Evolutionary conservation across 78 protist genomes (phyloP).

Genomic region (Pigoraptor vietnamica): DNA sequence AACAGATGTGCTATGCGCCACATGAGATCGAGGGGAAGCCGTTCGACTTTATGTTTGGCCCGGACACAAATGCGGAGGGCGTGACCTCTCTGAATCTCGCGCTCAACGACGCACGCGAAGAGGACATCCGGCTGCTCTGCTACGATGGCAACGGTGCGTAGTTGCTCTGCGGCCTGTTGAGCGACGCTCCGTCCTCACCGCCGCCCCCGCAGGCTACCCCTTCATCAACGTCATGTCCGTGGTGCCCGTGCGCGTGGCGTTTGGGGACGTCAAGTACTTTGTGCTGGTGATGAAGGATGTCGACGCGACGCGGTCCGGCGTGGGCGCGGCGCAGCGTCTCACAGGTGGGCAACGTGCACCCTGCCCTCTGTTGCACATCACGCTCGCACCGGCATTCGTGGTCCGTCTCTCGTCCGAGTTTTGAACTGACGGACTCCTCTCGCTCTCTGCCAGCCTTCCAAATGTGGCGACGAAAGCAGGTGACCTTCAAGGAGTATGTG

Average conservation of each 20-base stretch:
- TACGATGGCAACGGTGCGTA: background rate
- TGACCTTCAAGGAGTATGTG: too few species aligned
- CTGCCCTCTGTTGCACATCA: too few species aligned
- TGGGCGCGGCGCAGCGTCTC: background rate
- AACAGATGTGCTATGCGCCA: background rate
- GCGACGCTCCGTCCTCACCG: too few species aligned
- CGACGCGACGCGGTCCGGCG: background rate
- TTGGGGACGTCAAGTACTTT: background rate
- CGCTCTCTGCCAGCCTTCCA: background rate
- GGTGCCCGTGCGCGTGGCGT: background rate
- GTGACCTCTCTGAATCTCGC: background rate
- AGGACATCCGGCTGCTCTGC: background rate
- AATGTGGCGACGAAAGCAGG: background rate
- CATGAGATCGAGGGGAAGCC: background rate
- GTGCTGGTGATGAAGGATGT: background rate
- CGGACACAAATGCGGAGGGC: background rate
- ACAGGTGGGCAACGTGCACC: background rate
- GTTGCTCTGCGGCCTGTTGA: too few species aligned
- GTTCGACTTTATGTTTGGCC: background rate
- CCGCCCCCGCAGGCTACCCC: background rate
- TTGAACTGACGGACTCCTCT: too few species aligned
- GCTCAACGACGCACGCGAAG: background rate
- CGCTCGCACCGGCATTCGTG: background rate
- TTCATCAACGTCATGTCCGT: background rate
- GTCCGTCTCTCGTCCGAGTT: too few species aligned